Evolutionary conservation across 345 rosid species (phyloP), one percentile per base, ranked within the genome.

Genomic region (Hypericum perforatum): DNA sequence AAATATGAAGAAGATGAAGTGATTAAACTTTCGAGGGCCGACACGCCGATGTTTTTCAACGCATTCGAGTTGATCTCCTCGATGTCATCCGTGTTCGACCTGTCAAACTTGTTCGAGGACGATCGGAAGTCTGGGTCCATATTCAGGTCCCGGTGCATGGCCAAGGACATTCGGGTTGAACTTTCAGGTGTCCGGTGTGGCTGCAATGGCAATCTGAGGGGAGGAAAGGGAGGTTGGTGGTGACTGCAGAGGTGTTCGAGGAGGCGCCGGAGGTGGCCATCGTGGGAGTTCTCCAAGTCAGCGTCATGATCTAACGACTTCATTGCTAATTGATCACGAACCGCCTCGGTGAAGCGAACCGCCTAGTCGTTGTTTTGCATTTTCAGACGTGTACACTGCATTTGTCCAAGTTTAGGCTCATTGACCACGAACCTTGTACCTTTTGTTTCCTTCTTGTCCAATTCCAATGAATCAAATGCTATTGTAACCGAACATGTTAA

Each of bases 221-320:
- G 32, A 57, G 72, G 12, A 67, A 67, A 58, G 72, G 72, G 41
- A 44, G 32, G 43, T 59, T 67, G 0, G 9, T 56, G 3, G 60
- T 67, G 42, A 67, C 72, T 37, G 63, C n/a, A 5, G 72, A 67
- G 56, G 72, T 67, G 29, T 67, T 67, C 56, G 72, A 67, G 72
- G 72, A 57, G 38, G 72, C 72, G 10, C 67, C 72, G 39, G 72
- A 62, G 66, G 67, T 67, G 2, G 63, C 72, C 8, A 46, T 67
- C 11, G 72, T 67, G 1, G n/a, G 67, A 67, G 50, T 43, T 67
- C 45, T 79, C 76, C 2, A 85, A 89, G 64, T 61, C 81, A 3
- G 58, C 72, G n/a, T n/a, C n/a, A n/a, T n/a, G n/a, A n/a, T n/a
- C n/a, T n/a, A n/a, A n/a, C n/a, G n/a, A n/a, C n/a, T n/a, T n/a